Conservation (phyloP, 345 rosid genomes). For the Populus nigra region DNA sequence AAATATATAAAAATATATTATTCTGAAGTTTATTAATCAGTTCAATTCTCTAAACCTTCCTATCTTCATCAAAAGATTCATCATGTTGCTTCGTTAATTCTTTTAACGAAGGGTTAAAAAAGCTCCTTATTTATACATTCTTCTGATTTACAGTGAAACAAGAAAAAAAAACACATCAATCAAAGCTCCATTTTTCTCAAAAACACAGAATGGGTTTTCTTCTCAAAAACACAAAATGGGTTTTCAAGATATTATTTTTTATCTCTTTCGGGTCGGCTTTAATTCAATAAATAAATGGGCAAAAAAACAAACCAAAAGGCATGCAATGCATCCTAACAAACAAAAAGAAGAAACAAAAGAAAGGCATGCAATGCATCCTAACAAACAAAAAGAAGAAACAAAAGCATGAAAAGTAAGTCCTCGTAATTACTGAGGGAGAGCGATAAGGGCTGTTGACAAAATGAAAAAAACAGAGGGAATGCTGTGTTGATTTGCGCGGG, state of each 20-base stretch:
- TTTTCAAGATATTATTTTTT: neutral
- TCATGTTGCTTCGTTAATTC: neutral
- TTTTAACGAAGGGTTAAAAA: neutral
- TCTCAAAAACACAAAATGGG: neutral
- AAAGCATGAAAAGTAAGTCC: neutral
- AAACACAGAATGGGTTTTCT: neutral
- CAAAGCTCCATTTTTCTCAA: neutral
- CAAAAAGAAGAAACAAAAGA: neutral
- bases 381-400: neutral
- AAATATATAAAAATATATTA: no score
- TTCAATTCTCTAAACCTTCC: no score
- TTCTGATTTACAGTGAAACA: neutral
- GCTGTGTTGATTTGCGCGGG: no score
- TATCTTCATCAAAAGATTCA: neutral
- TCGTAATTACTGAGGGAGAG: slow-evolving; percentile 48
- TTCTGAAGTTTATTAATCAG: no score
- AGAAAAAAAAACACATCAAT: neutral
- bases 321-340: neutral
- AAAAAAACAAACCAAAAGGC: neutral
- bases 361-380: neutral
- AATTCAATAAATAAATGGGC: neutral
- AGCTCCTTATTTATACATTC: neutral
- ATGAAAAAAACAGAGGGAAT: no score
- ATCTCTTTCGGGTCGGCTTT: neutral
- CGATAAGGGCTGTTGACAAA: neutral